A percentile compares a stretch with the other conserved stretches of the same genome.
These are phyloP conservation scores for Chlorella sp. DNA, from an alignment of 139 green algal species.

Conservation along the genomic window DNA sequence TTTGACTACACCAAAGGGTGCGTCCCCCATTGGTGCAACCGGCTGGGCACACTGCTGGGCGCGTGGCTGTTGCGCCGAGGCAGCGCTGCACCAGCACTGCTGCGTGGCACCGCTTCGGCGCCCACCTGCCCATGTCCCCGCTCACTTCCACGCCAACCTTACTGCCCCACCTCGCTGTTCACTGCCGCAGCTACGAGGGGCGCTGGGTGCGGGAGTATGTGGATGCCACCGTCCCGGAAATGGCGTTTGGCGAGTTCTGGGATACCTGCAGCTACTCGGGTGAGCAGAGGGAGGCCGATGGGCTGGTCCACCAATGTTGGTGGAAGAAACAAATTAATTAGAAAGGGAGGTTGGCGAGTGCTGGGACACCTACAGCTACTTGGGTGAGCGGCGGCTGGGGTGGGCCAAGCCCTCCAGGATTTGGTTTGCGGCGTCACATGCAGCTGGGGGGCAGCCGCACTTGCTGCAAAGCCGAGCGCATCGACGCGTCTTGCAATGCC, in stretches of 20 bases:
- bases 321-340: no score
- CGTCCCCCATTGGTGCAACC: not conserved
- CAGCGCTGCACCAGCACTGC: no score
- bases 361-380: conserved; percentile 95
- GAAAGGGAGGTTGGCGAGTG: not conserved
- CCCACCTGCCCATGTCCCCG: not conserved
- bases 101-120: no score
- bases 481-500: no score
- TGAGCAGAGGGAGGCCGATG: not conserved
- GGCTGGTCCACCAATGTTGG: no score
- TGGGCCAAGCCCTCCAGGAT: not conserved
- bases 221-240: conserved; percentile 82
- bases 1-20: conserved; percentile 93
- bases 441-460: no score
- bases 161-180: not conserved
- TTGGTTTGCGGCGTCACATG: no score
- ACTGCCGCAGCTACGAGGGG: conserved; percentile 46
- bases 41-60: not conserved
- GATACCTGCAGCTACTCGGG: conserved; percentile 91
- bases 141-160: not conserved
- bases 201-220: conserved; percentile 81
- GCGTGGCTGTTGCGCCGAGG: no score
- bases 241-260: conserved; percentile 97
- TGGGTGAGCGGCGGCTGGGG: not conserved
- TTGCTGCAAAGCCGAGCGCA: no score